These are phyloP conservation scores for Pontederia crassipes DNA, from an alignment of 176 grass and related monocot species.

Conservation along the genomic window DNA sequence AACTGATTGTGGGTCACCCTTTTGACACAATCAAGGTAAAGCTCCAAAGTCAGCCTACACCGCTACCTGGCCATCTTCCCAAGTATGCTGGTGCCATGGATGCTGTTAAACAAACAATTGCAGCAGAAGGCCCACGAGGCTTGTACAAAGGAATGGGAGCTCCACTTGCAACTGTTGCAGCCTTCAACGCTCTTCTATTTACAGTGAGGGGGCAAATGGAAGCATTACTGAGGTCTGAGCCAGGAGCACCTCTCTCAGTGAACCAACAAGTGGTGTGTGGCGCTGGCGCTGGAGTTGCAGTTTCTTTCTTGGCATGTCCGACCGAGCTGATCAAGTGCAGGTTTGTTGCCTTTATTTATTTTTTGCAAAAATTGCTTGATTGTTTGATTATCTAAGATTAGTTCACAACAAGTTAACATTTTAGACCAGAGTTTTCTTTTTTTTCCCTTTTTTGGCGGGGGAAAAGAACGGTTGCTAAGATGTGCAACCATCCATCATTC, in stretches of 20 bases:
- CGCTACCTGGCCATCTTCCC: slow-evolving; percentile 44
- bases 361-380: background rate
- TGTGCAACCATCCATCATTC: no score
- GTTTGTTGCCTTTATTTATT: slow-evolving; percentile 18
- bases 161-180: slow-evolving; percentile 81
- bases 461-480: no score
- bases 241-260: slow-evolving; percentile 33
- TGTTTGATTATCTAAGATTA: background rate
- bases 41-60: slow-evolving; percentile 75
- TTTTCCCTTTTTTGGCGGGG: no score
- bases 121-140: slow-evolving; percentile 54
- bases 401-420: no score
- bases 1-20: slow-evolving; percentile 73
- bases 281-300: slow-evolving; percentile 57
- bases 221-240: slow-evolving; percentile 41
- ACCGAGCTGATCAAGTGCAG: slow-evolving; percentile 94
- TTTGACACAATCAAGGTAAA: slow-evolving; percentile 97
- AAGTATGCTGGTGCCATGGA: slow-evolving; percentile 59
- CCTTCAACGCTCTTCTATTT: slow-evolving; percentile 81
- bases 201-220: slow-evolving; percentile 84
- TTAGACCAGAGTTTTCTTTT: no score
- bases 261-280: slow-evolving; percentile 64
- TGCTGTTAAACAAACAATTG: slow-evolving; percentile 60
- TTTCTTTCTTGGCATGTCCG: slow-evolving; percentile 74
- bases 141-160: slow-evolving; percentile 94